Evolutionary conservation across 2,329 filamentous ascomycete genomes (phyloP), one percentile per base, ranked within the genome.

Genomic region (Elsinoe australis): DNA sequence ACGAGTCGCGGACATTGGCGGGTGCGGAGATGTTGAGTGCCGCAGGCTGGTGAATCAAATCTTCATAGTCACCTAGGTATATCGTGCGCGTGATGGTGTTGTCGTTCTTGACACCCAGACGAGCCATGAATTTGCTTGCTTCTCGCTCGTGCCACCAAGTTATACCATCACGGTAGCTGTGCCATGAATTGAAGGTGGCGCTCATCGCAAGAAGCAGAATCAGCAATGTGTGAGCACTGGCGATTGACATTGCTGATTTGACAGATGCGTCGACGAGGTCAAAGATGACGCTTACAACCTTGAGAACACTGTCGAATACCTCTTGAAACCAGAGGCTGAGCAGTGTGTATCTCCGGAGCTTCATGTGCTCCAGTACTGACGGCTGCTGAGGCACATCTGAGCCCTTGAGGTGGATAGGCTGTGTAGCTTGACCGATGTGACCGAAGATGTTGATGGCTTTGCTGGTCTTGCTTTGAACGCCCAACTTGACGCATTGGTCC

Each of bases 61-160:
- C 78, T 51, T 88, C 82, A 42, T 96, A 71, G 63, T 96, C 90
- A 45, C 74, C 74, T 49, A 95, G 67, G 61, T 92, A 95, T 19
- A 98, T 79, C 6, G 86, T 80, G 64, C 83, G 87, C 66, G 83
- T 85, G 85, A 95, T 90, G 53, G 83, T 76, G 15, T 75, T 66
- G 56, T 94, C 84, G 5, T 89, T 87, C 2, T 78, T 76, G 5
- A 96, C 80, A 7, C 90, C 90, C 10, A 96, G 69, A 9, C 82
- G 75, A 26, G 72, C 71, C 87, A 98, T 92, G 64, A 90, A 95
- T 32, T 74, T 81, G 12, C 76, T 77, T 1, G 89, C 87, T 51
- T 79, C 82, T 50, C 87, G 79, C 67, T 96, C 90, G 36, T 78
- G 75, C 84, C 86, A 95, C 88, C 88, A 96, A 1, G 76, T 72